Conservation (phyloP, 345 rosid genomes). For the Isatis tinctoria region DNA sequence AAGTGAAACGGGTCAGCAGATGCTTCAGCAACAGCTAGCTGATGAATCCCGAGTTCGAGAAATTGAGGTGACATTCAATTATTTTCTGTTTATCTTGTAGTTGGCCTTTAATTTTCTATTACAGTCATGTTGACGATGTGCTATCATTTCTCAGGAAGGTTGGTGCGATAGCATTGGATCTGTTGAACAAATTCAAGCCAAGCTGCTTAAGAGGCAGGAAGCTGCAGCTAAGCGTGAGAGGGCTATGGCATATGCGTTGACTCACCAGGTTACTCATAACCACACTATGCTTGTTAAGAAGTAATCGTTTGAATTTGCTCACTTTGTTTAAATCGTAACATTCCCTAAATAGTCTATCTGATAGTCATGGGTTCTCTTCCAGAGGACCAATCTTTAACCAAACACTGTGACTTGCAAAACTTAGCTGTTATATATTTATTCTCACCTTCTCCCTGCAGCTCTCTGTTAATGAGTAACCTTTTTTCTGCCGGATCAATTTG, state of each 20-base stretch:
- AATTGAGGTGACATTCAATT: constrained; percentile 57
- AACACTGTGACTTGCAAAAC: background rate
- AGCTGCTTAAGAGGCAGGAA: constrained; percentile 88
- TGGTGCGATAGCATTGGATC: constrained; percentile 98
- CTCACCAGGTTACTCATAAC: constrained; percentile 72
- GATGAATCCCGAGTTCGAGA: constrained; percentile 81
- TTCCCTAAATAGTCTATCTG: background rate
- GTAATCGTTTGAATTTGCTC: background rate
- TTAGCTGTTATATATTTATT: background rate
- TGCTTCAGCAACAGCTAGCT: constrained; percentile 72
- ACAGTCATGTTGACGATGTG: constrained; percentile 2
- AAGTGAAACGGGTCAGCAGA: constrained; percentile 73
- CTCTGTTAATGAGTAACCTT: background rate
- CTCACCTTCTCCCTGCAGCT: background rate
- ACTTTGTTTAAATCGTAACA: background rate
- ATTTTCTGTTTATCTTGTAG: background rate
- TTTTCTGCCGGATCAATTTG: background rate
- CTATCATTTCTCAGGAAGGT: constrained; percentile 59
- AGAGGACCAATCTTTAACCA: background rate
- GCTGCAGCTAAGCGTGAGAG: constrained; percentile 99
- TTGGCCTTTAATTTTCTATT: background rate
- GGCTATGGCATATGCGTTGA: constrained; percentile 98
- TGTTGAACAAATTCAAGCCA: constrained; percentile 91
- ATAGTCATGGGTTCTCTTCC: background rate
- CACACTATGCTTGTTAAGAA: background rate